phyloP scores from a whole-genome alignment of 176 grass and related monocot species.

The Ensete glaucum region DNA sequence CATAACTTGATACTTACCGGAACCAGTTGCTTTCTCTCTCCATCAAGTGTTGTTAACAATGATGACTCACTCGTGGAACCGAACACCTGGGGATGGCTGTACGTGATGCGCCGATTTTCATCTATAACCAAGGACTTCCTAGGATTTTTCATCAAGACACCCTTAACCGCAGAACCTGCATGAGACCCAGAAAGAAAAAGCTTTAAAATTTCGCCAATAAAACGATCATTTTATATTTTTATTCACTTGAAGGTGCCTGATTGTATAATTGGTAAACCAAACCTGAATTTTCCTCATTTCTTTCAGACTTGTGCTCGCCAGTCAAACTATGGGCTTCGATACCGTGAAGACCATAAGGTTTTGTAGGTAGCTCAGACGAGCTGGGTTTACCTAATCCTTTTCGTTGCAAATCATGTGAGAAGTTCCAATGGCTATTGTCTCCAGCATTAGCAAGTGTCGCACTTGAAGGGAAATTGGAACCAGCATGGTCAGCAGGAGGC shows the following conservation, averaged over 20 bases:
- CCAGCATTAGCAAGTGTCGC: slow-evolving; percentile 33
- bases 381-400: slow-evolving; percentile 32
- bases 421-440: slow-evolving; percentile 34
- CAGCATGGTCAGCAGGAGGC: slow-evolving; percentile 43
- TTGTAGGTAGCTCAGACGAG: slow-evolving; percentile 39
- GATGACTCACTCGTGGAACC: slow-evolving; percentile 45
- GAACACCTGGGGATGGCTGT: slow-evolving; percentile 42
- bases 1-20: slow-evolving; percentile 45
- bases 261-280: slow-evolving; percentile 10
- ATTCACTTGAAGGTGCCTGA: not conserved
- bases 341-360: slow-evolving; percentile 34
- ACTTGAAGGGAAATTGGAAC: slow-evolving; percentile 35
- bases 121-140: slow-evolving; percentile 52
- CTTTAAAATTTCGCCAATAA: not conserved
- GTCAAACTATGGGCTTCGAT: slow-evolving; percentile 42
- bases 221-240: slow-evolving; percentile 1
- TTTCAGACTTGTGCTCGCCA: slow-evolving; percentile 35
- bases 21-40: slow-evolving; percentile 53
- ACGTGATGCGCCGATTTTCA: slow-evolving; percentile 63
- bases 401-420: slow-evolving; percentile 35
- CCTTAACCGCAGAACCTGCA: slow-evolving; percentile 43
- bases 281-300: slow-evolving; percentile 68
- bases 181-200: slow-evolving; percentile 8
- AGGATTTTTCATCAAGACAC: slow-evolving; percentile 31
- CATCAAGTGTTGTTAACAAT: slow-evolving; percentile 40